These are phyloP conservation scores for Ettlia oleoabundans DNA, from an alignment of 139 green algal genomes.

Conservation along the genomic window DNA sequence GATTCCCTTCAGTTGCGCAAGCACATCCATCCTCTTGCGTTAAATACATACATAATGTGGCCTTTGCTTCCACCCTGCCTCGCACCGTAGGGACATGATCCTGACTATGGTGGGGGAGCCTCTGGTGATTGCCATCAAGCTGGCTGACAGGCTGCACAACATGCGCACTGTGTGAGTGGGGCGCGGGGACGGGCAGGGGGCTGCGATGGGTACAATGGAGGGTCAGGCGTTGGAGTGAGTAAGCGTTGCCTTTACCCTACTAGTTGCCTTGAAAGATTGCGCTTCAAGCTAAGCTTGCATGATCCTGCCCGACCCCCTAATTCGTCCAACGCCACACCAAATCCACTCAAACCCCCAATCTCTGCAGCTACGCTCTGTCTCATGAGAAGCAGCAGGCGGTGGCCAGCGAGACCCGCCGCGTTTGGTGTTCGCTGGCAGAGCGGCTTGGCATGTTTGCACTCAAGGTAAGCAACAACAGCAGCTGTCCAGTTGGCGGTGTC, in stretches of 20 bases:
- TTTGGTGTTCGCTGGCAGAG: constrained; percentile 95
- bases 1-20: neutral
- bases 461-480: too few species aligned
- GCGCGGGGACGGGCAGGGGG: constrained; percentile 91
- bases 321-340: too few species aligned
- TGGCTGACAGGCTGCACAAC: constrained; percentile 97
- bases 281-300: too few species aligned
- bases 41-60: neutral
- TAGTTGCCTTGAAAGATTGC: too few species aligned
- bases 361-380: constrained; percentile 59
- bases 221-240: neutral
- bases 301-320: too few species aligned
- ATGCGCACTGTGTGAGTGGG: constrained; percentile 86
- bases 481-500: too few species aligned
- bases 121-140: constrained; percentile 92
- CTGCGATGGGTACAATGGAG: constrained; percentile 13
- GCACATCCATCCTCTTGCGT: neutral
- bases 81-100: constrained; percentile 57
- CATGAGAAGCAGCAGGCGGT: constrained; percentile 78
- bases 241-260: too few species aligned
- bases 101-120: constrained; percentile 82
- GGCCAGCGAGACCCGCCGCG: constrained; percentile 85
- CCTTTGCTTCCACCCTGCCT: neutral
- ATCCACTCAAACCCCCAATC: neutral
- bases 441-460: constrained; percentile 90